Percentiles rank a stretch among this genome's conserved stretches.
Evolutionary conservation across 768 basidiomycete species (phyloP).

Genomic region (Collybia nuda): DNA sequence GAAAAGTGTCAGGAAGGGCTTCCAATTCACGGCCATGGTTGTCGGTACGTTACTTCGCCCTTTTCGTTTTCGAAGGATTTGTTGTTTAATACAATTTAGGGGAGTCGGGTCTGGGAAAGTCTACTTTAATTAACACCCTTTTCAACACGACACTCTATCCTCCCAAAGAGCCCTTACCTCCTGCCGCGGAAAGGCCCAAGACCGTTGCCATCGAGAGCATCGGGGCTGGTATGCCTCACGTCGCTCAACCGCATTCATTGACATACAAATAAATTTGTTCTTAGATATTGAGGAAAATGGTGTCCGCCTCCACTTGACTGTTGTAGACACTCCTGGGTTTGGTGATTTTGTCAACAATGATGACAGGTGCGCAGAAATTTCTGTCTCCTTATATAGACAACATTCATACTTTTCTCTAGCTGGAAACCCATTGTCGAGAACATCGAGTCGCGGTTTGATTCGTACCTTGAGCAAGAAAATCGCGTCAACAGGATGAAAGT

Average conservation of each 20-base stretch:
- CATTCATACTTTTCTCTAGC: constrained; percentile 40
- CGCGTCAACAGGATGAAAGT: constrained; percentile 94
- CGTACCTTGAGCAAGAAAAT: constrained; percentile 98
- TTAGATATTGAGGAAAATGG: constrained; percentile 99
- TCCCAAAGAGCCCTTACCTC: constrained; percentile 80
- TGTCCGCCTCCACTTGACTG: constrained; percentile 94
- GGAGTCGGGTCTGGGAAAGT: constrained; percentile 98
- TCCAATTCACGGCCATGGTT: constrained; percentile 99
- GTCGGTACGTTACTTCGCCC: constrained; percentile 60
- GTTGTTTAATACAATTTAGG: constrained; percentile 45
- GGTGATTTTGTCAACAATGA: constrained; percentile 99
- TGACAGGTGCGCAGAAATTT: constrained; percentile 65
- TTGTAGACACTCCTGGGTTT: constrained; percentile 98
- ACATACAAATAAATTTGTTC: constrained; percentile 23
- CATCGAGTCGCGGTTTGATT: constrained; percentile 97
- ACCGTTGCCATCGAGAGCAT: constrained; percentile 99
- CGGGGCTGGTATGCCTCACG: constrained; percentile 75
- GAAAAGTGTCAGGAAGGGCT: constrained; percentile 96
- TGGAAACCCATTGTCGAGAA: constrained; percentile 99
- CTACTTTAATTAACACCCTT: constrained; percentile 96
- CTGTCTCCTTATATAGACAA: constrained; percentile 11
- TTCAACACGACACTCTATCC: constrained; percentile 97
- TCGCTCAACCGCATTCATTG: constrained; percentile 10
- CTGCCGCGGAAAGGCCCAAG: constrained; percentile 83
- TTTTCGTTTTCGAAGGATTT: constrained; percentile 19